These are phyloP conservation scores for Cornus kousa DNA, from an alignment of 148 eudicot species.

Conservation along the genomic window DNA sequence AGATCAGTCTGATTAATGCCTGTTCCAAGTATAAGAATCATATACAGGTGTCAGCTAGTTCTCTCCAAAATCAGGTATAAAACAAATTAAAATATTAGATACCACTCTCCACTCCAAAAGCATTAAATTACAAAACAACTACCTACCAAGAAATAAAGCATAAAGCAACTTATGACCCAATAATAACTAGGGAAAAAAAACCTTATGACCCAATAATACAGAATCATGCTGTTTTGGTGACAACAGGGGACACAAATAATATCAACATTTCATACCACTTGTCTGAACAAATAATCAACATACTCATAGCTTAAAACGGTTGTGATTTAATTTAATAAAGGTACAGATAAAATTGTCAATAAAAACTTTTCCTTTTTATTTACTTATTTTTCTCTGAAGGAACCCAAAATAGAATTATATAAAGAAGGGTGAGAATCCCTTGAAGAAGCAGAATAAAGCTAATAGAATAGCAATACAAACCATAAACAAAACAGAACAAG, in stretches of 20 bases:
- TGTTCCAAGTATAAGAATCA: constrained; percentile 30
- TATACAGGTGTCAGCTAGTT: background rate
- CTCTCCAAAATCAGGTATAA: background rate
- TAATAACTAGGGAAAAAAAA: background rate
- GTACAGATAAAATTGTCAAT: background rate
- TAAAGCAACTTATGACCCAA: background rate
- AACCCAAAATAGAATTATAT: background rate
- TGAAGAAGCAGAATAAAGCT: no score
- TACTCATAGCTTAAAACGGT: background rate
- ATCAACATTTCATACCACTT: background rate
- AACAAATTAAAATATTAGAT: background rate
- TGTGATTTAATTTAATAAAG: background rate
- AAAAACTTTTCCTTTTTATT: background rate
- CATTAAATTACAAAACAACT: background rate
- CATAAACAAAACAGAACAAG: background rate
- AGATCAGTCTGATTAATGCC: constrained; percentile 50
- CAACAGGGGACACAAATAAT: background rate
- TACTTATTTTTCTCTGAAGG: no score
- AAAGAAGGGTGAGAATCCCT: background rate
- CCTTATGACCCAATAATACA: background rate
- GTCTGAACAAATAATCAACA: background rate
- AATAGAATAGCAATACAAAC: background rate
- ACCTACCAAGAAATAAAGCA: background rate
- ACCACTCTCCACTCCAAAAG: background rate
- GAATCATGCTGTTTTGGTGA: background rate